Percentiles rank a stretch among this genome's conserved stretches.
Evolutionary conservation across 1,139 yeast genomes (phyloP).

Genomic region (Hansenula lynferdii): DNA sequence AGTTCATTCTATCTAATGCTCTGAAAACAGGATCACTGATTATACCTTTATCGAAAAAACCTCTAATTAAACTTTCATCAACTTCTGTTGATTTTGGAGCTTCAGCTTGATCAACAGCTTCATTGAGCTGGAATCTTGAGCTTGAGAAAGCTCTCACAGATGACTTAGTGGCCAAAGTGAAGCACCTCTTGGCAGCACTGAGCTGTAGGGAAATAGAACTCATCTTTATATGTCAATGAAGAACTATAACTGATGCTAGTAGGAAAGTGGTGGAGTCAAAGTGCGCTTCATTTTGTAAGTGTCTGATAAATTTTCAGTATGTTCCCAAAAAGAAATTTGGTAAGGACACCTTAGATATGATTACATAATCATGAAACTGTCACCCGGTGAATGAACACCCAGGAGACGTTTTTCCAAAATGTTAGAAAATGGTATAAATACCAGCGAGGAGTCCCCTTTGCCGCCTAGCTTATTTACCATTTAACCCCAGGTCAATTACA

Average conservation of each 20-base stretch:
- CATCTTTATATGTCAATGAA: background rate
- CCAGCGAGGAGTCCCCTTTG: too few relatives aligned
- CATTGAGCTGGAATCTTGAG: background rate
- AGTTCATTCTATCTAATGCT: conserved; percentile 40
- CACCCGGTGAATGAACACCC: too few relatives aligned
- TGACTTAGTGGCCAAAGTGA: background rate
- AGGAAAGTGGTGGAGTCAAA: too few relatives aligned
- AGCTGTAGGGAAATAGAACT: background rate
- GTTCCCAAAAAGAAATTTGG: too few relatives aligned
- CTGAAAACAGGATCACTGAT: conserved; percentile 15
- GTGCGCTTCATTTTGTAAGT: too few relatives aligned
- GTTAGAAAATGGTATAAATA: too few relatives aligned
- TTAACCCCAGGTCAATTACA: too few relatives aligned
- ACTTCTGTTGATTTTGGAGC: conserved; percentile 12
- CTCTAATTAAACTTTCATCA: conserved; percentile 20
- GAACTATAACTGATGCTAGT: background rate
- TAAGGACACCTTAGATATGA: too few relatives aligned
- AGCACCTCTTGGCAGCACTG: background rate
- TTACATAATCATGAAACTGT: too few relatives aligned
- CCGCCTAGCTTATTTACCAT: too few relatives aligned
- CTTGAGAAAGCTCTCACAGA: background rate
- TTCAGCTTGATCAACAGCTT: background rate
- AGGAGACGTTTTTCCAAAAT: too few relatives aligned
- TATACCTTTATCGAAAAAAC: conserved; percentile 9
- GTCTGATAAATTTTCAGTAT: too few relatives aligned